Percentiles rank a stretch among this genome's conserved stretches.
phyloP scores from a whole-genome alignment of 2,329 filamentous ascomycete species.

The Fusarium vanettenii region DNA sequence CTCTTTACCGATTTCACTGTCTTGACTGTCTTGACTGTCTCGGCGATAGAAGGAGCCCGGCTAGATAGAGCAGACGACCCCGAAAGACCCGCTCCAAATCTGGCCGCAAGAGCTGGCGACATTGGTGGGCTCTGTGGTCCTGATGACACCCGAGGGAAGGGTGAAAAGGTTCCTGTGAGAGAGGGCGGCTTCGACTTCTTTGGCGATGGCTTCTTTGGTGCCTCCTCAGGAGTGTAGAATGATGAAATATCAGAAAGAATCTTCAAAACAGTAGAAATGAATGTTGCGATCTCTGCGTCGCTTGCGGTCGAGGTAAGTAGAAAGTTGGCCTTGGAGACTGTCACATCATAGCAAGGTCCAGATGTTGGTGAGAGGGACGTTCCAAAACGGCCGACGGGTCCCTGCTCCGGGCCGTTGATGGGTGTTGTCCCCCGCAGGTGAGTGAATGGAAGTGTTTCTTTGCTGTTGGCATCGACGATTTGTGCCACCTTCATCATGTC shows the following conservation, averaged over 20 bases:
- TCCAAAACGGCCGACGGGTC: slow-evolving; percentile 30
- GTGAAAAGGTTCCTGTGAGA: slow-evolving; percentile 45
- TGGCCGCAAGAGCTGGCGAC: slow-evolving; percentile 26
- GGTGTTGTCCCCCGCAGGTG: slow-evolving; percentile 51
- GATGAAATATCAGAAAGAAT: slow-evolving; percentile 47
- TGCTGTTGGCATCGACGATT: slow-evolving; percentile 60
- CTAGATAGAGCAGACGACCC: slow-evolving; percentile 28
- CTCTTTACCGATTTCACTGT: slow-evolving; percentile 46
- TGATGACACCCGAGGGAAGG: slow-evolving; percentile 44
- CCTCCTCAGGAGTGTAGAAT: slow-evolving; percentile 59
- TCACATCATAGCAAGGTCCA: slow-evolving; percentile 45
- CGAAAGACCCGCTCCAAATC: slow-evolving; percentile 17
- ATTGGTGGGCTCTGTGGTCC: slow-evolving; percentile 37
- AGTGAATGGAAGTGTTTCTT: slow-evolving; percentile 52
- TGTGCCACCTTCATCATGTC: slow-evolving; percentile 70
- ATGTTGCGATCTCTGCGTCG: slow-evolving; percentile 63
- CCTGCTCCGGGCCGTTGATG: slow-evolving; percentile 42
- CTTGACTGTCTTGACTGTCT: slow-evolving; percentile 44
- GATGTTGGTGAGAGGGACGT: slow-evolving; percentile 37
- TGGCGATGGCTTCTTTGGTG: slow-evolving; percentile 28
- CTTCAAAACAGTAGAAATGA: slow-evolving; percentile 65
- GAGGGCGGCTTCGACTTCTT: slow-evolving; percentile 43
- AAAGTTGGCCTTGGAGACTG: slow-evolving; percentile 66
- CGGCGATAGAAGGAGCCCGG: slow-evolving; percentile 48
- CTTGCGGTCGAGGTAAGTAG: slow-evolving; percentile 66